Evolutionary conservation across 2,329 filamentous ascomycete genomes (phyloP), one percentile per base, ranked within the genome.

Genomic region (Colletotrichum chlorophyti): DNA sequence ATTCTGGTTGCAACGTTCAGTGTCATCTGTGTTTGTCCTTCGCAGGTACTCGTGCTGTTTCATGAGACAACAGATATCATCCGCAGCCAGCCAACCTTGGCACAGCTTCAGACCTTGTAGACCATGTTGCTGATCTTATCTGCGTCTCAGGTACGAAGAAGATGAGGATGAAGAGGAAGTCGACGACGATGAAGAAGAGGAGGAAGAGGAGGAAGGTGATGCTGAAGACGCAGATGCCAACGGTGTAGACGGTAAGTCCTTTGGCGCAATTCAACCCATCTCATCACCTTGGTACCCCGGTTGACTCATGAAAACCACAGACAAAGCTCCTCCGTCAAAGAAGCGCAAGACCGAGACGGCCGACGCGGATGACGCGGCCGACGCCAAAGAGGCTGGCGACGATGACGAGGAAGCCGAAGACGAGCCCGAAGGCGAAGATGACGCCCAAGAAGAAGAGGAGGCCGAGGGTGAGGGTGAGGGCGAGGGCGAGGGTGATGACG

Each of bases 291-390:
- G 6, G 11, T 24, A 14, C 15, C 35, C 43, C 4, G 24, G 35
- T 54, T 63, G 6, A 50, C 52, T 23, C 5, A 19, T 27, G 14
- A 19, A 3, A 5, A 21, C 2, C 24, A 9, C 62, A 77, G 72
- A 70, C 50, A 69, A 73, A 59, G 73, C 74, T 50, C 79, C 78
- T 45, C 80, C 80, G 32, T 76, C 76, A 54, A 83, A 83, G 74
- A 82, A 81, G 72, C 76, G 74, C 65, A 83, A 81, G 76, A 80
- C 77, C 23, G 70, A 65, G 53, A 65, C 71, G 21, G 69, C 69
- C 23, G 65, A 68, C 10, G 61, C 60, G 19, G 68, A 61, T 17
- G 66, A 74, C 14, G 74, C 67, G n/a, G 68, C 66, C 19, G 70
- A 66, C 26, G 35, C 35, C 26, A 31, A 50, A n/a, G 47, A n/a